Evolutionary conservation across 176 grass and related monocot genomes (phyloP).

Genomic region (Oryza australiensis): DNA sequence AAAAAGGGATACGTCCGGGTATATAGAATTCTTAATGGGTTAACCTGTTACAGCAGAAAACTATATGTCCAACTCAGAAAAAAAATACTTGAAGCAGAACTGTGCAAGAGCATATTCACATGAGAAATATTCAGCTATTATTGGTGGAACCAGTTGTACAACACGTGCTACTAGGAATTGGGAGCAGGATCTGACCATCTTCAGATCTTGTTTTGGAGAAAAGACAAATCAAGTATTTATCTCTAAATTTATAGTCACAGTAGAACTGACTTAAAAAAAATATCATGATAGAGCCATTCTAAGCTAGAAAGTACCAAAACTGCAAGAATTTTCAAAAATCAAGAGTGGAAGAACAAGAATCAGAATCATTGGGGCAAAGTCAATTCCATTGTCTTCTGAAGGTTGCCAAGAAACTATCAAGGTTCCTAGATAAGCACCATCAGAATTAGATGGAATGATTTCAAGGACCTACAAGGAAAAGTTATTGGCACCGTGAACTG

Average conservation of each 20-base stretch:
- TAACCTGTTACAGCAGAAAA: slow-evolving; percentile 8
- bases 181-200: neutral
- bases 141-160: slow-evolving; percentile 21
- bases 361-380: neutral
- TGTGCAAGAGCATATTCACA: neutral
- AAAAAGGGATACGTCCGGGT: neutral
- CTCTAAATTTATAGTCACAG: neutral
- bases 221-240: neutral
- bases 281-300: neutral
- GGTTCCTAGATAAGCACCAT: neutral
- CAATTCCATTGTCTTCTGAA: neutral
- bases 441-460: slow-evolving; percentile 21
- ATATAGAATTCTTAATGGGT: neutral
- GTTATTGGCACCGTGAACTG: neutral
- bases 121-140: neutral
- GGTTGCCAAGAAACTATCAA: neutral
- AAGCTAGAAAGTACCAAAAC: slow-evolving; percentile 5
- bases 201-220: neutral
- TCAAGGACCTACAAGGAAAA: neutral
- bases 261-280: slow-evolving; percentile 9
- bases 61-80: neutral
- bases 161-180: neutral
- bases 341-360: neutral
- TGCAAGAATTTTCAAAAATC: neutral
- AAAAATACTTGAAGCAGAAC: neutral